Percentiles rank a stretch among this genome's conserved stretches.
Evolutionary conservation across 495 filamentous ascomycete genomes (phyloP).

Genomic region (Daldinia bambusicola): DNA sequence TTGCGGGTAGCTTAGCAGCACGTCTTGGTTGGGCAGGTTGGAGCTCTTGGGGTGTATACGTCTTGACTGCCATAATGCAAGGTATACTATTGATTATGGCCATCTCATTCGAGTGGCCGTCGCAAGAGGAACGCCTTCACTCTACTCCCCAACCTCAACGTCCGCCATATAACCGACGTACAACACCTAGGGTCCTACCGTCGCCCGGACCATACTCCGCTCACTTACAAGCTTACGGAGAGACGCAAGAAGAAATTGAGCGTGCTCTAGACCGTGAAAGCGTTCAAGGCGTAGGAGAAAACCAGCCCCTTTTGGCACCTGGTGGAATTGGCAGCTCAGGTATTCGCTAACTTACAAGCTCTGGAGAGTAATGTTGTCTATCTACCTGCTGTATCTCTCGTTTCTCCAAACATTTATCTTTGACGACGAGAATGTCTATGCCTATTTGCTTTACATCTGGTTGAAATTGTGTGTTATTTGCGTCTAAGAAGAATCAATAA

Average conservation of each 20-base stretch:
- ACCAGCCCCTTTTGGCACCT: slow-evolving; percentile 54
- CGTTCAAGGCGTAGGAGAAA: slow-evolving; percentile 54
- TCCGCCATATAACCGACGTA: slow-evolving; percentile 44
- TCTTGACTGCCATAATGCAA: slow-evolving; percentile 87
- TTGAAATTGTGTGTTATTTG: slow-evolving; percentile 4
- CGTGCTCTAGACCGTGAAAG: slow-evolving; percentile 55
- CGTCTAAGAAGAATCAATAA: slow-evolving; percentile 15
- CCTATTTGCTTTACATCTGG: slow-evolving; percentile 15
- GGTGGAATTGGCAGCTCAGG: slow-evolving; percentile 52
- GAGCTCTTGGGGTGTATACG: slow-evolving; percentile 93
- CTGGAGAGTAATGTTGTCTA: neutral
- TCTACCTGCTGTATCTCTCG: slow-evolving; percentile 19
- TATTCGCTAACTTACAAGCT: slow-evolving; percentile 29
- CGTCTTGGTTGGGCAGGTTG: slow-evolving; percentile 84
- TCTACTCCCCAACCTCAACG: slow-evolving; percentile 41
- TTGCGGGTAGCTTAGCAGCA: slow-evolving; percentile 83
- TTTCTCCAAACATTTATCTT: slow-evolving; percentile 14
- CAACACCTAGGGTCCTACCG: slow-evolving; percentile 42
- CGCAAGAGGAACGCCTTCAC: slow-evolving; percentile 31
- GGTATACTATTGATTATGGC: slow-evolving; percentile 83
- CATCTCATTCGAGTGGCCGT: slow-evolving; percentile 74
- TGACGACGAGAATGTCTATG: slow-evolving; percentile 14
- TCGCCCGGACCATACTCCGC: slow-evolving; percentile 53
- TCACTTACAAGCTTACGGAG: slow-evolving; percentile 53
- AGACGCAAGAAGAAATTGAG: slow-evolving; percentile 55